Percentiles rank a stretch among this genome's conserved stretches.
These are phyloP conservation scores for Suillus discolor DNA, from an alignment of 768 basidiomycete species.

Conservation along the genomic window DNA sequence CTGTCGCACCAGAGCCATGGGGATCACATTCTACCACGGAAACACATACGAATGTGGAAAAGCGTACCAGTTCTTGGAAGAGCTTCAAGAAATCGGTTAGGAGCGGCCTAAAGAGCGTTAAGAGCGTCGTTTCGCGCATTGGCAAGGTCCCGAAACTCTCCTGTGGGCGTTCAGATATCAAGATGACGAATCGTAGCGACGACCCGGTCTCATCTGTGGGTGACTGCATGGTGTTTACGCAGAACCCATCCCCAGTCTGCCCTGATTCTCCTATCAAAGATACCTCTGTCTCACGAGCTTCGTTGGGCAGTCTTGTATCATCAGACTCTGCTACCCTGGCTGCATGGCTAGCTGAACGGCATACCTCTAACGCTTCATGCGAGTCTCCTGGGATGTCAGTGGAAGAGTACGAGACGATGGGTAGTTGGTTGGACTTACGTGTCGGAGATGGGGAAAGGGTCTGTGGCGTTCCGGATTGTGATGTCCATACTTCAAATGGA, in stretches of 20 bases:
- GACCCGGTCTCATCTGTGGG: slow-evolving; percentile 9
- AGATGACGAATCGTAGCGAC: background rate
- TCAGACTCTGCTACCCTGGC: slow-evolving; percentile 36
- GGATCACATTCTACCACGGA: slow-evolving; percentile 23
- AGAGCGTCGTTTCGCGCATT: slow-evolving; percentile 23
- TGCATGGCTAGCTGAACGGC: slow-evolving; percentile 44
- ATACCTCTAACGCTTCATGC: slow-evolving; percentile 30
- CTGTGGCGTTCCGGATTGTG: slow-evolving; percentile 32
- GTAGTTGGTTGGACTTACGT: slow-evolving; percentile 46
- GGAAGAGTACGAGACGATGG: slow-evolving; percentile 49
- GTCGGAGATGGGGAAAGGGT: slow-evolving; percentile 25
- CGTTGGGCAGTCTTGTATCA: slow-evolving; percentile 32
- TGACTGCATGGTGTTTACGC: slow-evolving; percentile 6
- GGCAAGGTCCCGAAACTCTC: slow-evolving; percentile 18
- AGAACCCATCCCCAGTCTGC: slow-evolving; percentile 11
- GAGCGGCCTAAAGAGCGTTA: slow-evolving; percentile 18
- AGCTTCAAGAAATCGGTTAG: slow-evolving; percentile 35
- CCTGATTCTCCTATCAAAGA: slow-evolving; percentile 13
- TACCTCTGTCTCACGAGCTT: slow-evolving; percentile 22
- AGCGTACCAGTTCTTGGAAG: slow-evolving; percentile 29
- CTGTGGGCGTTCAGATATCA: background rate
- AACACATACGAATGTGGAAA: slow-evolving; percentile 21
- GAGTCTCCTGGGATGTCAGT: slow-evolving; percentile 39
- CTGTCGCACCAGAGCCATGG: slow-evolving; percentile 46
- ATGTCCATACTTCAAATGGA: slow-evolving; percentile 34